Percentiles rank a stretch among this genome's conserved stretches.
Evolutionary conservation across 225 moss, liverwort and hornwort species (phyloP).

Genomic region (Pleurozium schreberi): DNA sequence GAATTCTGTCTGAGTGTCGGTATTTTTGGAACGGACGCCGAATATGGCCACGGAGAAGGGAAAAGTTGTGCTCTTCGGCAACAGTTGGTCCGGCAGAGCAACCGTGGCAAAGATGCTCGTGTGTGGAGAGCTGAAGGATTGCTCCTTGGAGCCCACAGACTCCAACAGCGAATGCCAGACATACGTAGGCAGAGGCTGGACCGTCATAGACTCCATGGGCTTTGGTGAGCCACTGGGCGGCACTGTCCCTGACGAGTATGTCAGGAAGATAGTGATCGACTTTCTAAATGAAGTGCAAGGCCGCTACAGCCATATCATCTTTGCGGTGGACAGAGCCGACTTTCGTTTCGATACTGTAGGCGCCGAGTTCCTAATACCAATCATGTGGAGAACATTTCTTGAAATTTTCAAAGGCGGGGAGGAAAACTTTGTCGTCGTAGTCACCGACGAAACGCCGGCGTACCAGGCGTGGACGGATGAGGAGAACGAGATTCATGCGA

Average conservation of each 20-base stretch:
- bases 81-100: neutral
- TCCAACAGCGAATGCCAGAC: neutral
- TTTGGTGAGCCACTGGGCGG: neutral
- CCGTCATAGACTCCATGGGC: neutral
- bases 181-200: neutral
- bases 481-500: neutral
- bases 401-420: neutral
- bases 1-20: neutral
- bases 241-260: neutral
- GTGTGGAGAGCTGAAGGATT: neutral
- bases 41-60: neutral
- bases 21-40: neutral
- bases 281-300: neutral
- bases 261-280: neutral
- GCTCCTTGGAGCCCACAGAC: neutral
- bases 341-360: neutral
- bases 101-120: neutral
- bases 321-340: neutral
- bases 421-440: neutral
- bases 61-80: neutral
- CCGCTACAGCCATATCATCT: neutral
- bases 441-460: neutral
- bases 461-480: rapidly evolving
- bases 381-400: neutral
- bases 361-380: neutral